These are phyloP conservation scores for Nicotiana otophora DNA, from an alignment of 257 asterid genomes.

Conservation along the genomic window DNA sequence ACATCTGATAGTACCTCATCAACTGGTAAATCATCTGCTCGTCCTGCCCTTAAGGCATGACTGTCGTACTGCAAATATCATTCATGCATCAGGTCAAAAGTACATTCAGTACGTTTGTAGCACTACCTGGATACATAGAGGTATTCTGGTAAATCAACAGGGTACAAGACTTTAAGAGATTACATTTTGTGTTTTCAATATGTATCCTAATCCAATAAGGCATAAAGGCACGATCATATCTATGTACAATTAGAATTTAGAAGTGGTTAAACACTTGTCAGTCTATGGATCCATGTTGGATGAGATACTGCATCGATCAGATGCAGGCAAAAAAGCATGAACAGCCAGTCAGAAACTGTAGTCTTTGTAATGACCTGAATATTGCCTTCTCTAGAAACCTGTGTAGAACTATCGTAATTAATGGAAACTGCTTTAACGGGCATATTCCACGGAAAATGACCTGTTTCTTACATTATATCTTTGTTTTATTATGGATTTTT, in stretches of 20 bases:
- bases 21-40: slow-evolving; percentile 18
- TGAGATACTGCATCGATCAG: neutral
- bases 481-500: too few relatives aligned
- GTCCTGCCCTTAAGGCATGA: neutral
- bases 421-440: neutral
- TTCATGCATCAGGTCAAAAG: neutral
- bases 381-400: neutral
- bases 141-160: neutral
- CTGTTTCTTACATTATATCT: neutral
- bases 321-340: neutral
- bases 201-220: neutral
- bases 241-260: neutral
- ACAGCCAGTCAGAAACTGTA: neutral
- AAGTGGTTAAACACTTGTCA: neutral
- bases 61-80: neutral
- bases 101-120: neutral
- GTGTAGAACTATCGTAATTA: neutral
- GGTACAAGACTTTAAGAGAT: neutral
- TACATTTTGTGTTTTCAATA: neutral
- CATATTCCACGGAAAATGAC: neutral
- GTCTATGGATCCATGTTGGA: neutral
- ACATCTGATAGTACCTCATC: slow-evolving; percentile 51
- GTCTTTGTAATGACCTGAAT: neutral
- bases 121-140: neutral
- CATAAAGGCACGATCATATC: neutral